Base-by-base conservation (phyloP, 345 rosid species). In the Pugionium cornutum region DNA sequence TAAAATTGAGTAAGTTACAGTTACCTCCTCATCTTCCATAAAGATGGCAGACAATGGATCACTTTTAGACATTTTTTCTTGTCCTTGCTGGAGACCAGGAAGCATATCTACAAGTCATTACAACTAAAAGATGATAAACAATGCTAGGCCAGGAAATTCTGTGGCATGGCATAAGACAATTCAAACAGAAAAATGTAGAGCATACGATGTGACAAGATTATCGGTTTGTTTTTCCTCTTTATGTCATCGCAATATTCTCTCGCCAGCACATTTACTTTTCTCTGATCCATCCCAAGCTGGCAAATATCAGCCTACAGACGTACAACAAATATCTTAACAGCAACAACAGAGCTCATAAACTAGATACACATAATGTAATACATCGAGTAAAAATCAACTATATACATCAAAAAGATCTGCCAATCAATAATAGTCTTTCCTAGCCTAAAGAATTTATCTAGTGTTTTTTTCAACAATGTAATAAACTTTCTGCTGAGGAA, bases 11-110 rank as follows among this genome's bases (percentile, higher is more conserved):
- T 1, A 32, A 43, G 53, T 44, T 42, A 33, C 30, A 25, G 2
- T 53, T 71, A 92, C 91, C 95, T 89, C 94, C 7, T 84, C 88
- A 76, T 92, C 97, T 78, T 92, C 98, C 97, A 89, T 89, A 76
- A 70, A 92, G 49, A 92, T 86, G 34, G 94, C 75, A 66, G 98
- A 92, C 45, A 85, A 69, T 11, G 95, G 91, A 78, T 89, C 95
- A 76, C 89, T 84, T 67, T 89, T 92, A 43, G 95, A 86, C 95
- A 92, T 92, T 77, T 89, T 92, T 66, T 83, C 88, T 76, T 89
- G 95, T 55, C 96, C 92, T 81, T 92, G 85, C 75, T 79, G 89
- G 40, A 92, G 88, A 75, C 95, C 96, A 60, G 96, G 94, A 45
- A 89, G 85, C 97, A 92, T 89, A 79, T 88, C 98, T 89, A 83